phyloP scores from a whole-genome alignment of 441 rosid genomes.

The Gossypium lobatum region DNA sequence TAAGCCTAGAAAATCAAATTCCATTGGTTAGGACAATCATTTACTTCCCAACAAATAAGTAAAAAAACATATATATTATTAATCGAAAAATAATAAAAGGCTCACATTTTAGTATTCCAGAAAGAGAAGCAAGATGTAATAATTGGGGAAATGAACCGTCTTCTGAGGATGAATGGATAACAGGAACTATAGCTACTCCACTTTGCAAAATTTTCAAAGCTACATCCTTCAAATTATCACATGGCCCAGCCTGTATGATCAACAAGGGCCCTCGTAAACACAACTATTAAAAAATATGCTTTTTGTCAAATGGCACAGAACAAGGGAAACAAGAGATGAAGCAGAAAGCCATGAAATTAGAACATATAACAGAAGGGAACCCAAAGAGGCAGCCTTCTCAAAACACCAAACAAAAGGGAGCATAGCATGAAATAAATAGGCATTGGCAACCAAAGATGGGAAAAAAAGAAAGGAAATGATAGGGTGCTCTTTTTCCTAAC shows the following conservation, averaged over 20 bases:
- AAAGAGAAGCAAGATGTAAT: constrained; percentile 64
- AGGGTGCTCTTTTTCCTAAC: neutral
- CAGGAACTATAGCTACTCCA: constrained; percentile 62
- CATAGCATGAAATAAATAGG: neutral
- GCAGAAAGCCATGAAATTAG: neutral
- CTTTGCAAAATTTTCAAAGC: constrained; percentile 65
- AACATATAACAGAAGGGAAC: neutral
- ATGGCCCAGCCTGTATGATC: constrained; percentile 58
- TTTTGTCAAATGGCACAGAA: constrained; percentile 13
- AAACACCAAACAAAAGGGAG: neutral
- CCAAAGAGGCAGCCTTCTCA: neutral
- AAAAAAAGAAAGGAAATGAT: neutral
- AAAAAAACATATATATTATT: neutral
- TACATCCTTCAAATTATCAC: constrained; percentile 60
- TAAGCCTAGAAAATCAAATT: constrained; percentile 42
- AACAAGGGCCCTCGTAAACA: constrained; percentile 5
- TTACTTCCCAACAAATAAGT: constrained; percentile 29
- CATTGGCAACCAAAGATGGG: neutral
- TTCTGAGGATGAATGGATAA: constrained; percentile 51
- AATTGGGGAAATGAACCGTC: constrained; percentile 65
- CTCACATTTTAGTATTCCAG: constrained; percentile 70
- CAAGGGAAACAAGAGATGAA: neutral
- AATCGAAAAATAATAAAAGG: constrained; percentile 24
- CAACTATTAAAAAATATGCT: neutral
- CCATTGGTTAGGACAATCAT: constrained; percentile 12